Base-by-base conservation (phyloP, 1,284 basidiomycete genomes). In the Coniferiporia weirii region DNA sequence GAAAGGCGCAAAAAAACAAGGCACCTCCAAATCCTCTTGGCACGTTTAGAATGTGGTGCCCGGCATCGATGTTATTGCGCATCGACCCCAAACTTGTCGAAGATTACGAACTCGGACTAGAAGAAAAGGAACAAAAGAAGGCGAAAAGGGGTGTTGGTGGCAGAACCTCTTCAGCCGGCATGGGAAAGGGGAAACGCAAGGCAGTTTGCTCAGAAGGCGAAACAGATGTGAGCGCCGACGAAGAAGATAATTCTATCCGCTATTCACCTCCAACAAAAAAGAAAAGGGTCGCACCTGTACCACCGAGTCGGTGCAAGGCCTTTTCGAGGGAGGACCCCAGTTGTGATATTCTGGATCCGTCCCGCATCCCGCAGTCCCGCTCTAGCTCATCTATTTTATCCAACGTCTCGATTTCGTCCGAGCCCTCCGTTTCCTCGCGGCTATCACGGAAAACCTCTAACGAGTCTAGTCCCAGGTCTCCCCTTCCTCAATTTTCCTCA, bases 1-100 rank as follows among this genome's bases (percentile, higher is more conserved):
- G 62, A 55, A 62, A 54, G 22, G 50, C 52, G 40, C 56, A 57
- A 13, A 38, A 55, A 38, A 67, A 63, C 59, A 71, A 69, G 56
- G 58, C 63, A 20, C 67, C 69, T 15, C 66, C 68, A 1, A 66
- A 70, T 44, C 73, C 75, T 1, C 61, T 69, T 20, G 72, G 67
- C 49, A 55, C 62, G 56, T 61, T 76, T 66, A 64, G 70, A 27
- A 54, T 80, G 56, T 76, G 75, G 75, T 59, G 78, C 50, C 73
- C 77, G 3, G 76, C 71, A 0, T 72, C 71, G 38, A 75, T 82
- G 63, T 66, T 82, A 52, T 69, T 72, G 43, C 75, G 77, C 64
- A 79, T 79, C 19, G 73, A 76, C 61, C 76, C 77, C 0, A 69
- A 69, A n/a, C 64, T 78, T 15, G 72, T 75, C 10, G 71, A 73